These are phyloP conservation scores for Fraxinus xanthoxyloides DNA, from an alignment of 305 asterid species.

Conservation along the genomic window DNA sequence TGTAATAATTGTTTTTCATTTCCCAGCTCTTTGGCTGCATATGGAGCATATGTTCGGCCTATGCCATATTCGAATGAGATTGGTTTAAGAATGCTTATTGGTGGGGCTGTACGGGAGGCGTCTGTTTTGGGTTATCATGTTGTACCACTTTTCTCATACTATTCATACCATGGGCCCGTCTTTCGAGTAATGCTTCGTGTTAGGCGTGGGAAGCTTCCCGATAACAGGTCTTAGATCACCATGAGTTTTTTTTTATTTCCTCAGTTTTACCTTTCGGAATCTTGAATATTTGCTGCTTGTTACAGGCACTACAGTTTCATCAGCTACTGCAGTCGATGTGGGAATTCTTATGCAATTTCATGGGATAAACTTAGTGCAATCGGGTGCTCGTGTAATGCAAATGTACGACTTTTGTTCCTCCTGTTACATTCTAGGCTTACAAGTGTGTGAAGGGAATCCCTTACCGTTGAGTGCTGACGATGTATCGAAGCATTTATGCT, in stretches of 20 bases:
- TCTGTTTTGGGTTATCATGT: conserved; percentile 76
- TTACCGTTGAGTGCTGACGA: not conserved
- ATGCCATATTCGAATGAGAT: conserved; percentile 86
- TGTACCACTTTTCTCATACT: conserved; percentile 84
- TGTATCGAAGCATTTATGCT: not conserved
- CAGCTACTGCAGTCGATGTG: conserved; percentile 79
- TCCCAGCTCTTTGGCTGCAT: conserved; percentile 78
- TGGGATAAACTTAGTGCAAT: conserved; percentile 70
- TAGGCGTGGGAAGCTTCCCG: conserved; percentile 69
- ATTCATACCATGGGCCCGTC: conserved; percentile 92
- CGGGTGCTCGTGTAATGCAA: conserved; percentile 61
- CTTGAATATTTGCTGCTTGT: conserved; percentile 9
- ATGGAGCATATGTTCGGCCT: conserved; percentile 80
- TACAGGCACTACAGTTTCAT: conserved; percentile 68
- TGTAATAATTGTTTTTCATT: not conserved
- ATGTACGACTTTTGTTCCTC: conserved; percentile 36
- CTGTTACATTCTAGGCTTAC: not conserved
- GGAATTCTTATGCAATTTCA: conserved; percentile 54
- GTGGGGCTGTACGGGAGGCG: conserved; percentile 92
- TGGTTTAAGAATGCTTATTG: conserved; percentile 89
- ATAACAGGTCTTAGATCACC: conserved; percentile 43
- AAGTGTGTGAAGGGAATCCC: not conserved
- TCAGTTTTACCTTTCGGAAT: conserved; percentile 6
- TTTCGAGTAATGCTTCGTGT: conserved; percentile 83
- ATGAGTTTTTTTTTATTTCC: not conserved